These are phyloP conservation scores for Mortierella sp. DNA, from an alignment of 371 early-diverging fungal species.

Conservation along the genomic window DNA sequence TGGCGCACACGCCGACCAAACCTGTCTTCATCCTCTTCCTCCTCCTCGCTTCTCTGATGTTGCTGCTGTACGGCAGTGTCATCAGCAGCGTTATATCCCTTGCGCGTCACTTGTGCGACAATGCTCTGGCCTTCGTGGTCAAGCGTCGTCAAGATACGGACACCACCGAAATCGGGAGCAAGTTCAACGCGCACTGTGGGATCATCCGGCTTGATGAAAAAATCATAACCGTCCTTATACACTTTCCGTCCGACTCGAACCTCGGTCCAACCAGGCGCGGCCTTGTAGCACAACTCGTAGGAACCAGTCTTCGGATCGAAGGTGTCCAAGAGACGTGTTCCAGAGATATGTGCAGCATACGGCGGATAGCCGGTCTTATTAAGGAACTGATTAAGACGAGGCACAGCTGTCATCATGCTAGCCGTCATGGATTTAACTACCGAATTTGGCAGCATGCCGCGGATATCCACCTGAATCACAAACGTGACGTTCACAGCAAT, in stretches of 20 bases:
- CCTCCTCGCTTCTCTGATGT: constrained; percentile 9
- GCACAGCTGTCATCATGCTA: constrained; percentile 42
- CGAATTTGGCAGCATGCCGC: constrained; percentile 43
- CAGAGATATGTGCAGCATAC: constrained; percentile 39
- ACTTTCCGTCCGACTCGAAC: constrained; percentile 42
- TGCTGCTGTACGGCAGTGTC: background rate
- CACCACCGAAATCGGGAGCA: constrained; percentile 46
- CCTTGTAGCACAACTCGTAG: constrained; percentile 46
- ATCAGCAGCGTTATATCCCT: constrained; percentile 19
- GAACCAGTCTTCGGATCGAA: constrained; percentile 44
- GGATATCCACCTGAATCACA: constrained; percentile 68
- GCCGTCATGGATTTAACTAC: constrained; percentile 33
- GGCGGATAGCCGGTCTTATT: constrained; percentile 44
- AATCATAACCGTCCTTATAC: constrained; percentile 48
- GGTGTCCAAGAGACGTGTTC: constrained; percentile 40
- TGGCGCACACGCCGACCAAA: constrained; percentile 11
- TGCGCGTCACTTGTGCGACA: constrained; percentile 41
- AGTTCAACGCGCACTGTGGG: constrained; percentile 48
- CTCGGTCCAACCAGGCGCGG: constrained; percentile 47
- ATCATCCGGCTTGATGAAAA: constrained; percentile 51
- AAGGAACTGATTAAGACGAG: constrained; percentile 44
- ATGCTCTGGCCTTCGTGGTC: constrained; percentile 51
- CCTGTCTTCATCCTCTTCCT: constrained; percentile 8
- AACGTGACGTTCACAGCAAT: constrained; percentile 61
- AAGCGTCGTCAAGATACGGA: constrained; percentile 41